Evolutionary conservation across 768 basidiomycete species (phyloP).

Genomic region (Phylloporus rhodoxanthus): DNA sequence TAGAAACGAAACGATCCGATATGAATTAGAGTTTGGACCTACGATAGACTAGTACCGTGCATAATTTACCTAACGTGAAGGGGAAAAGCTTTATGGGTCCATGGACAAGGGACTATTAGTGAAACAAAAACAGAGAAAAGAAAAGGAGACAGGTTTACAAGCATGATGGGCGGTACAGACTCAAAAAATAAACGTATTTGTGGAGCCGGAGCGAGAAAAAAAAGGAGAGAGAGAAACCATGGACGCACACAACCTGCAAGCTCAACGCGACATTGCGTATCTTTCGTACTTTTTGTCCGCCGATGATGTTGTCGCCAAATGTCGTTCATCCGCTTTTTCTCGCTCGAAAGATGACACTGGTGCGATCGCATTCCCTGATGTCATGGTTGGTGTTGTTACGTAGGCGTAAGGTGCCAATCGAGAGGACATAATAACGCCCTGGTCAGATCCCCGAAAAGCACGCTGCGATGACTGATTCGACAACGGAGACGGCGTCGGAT

Average conservation of each 20-base stretch:
- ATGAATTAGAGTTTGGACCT: neutral
- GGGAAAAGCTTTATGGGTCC: neutral
- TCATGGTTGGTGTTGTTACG: slow-evolving; percentile 35
- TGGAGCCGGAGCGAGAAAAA: neutral
- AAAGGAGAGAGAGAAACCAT: neutral
- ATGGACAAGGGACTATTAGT: neutral
- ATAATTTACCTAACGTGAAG: neutral
- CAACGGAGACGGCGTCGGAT: slow-evolving; percentile 42
- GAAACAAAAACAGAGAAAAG: neutral
- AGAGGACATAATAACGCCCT: slow-evolving; percentile 35
- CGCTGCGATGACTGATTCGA: slow-evolving; percentile 26
- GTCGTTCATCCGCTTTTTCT: slow-evolving; percentile 47
- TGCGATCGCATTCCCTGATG: slow-evolving; percentile 26
- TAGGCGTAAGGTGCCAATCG: slow-evolving; percentile 31
- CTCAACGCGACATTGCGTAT: slow-evolving; percentile 24
- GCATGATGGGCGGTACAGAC: slow-evolving; percentile 1
- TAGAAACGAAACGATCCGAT: neutral
- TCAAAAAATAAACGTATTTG: neutral
- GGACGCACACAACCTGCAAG: neutral
- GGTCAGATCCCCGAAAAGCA: slow-evolving; percentile 34
- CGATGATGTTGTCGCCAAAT: slow-evolving; percentile 43
- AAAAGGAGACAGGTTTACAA: too few relatives aligned
- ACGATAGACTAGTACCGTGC: neutral
- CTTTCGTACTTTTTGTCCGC: slow-evolving; percentile 32
- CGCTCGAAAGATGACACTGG: slow-evolving; percentile 47